Conservation (phyloP, 2,329 filamentous ascomycete species). For the Phialemoniopsis sp. region DNA sequence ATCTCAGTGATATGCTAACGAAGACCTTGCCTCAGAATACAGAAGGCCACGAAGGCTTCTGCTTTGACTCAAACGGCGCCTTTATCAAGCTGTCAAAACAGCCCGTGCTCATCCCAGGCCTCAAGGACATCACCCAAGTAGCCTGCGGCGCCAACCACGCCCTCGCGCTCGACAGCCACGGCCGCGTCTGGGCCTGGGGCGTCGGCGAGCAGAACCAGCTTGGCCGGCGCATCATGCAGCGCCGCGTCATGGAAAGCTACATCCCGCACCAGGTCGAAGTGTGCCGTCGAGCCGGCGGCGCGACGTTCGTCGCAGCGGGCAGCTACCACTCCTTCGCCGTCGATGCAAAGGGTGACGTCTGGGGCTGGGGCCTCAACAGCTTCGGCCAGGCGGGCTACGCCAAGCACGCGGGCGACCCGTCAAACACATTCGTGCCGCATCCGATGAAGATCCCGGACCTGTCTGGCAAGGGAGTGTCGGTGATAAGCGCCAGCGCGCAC, state of each 20-base stretch:
- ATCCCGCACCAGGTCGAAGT: slow-evolving; percentile 27
- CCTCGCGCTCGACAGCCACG: slow-evolving; percentile 52
- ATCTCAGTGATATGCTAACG: not conserved
- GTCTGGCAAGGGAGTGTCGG: slow-evolving; percentile 42
- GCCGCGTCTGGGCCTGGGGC: slow-evolving; percentile 60
- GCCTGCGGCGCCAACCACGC: slow-evolving; percentile 55
- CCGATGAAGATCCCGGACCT: slow-evolving; percentile 51
- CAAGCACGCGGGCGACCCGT: slow-evolving; percentile 47
- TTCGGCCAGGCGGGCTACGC: slow-evolving; percentile 59
- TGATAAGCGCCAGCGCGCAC: slow-evolving; percentile 56
- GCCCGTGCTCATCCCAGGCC: slow-evolving; percentile 42
- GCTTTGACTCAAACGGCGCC: too few species aligned
- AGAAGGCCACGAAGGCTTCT: too few species aligned
- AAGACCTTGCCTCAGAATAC: too few species aligned
- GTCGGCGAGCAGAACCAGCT: slow-evolving; percentile 61
- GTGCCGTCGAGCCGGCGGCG: slow-evolving; percentile 21
- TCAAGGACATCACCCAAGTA: slow-evolving; percentile 49
- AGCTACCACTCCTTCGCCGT: slow-evolving; percentile 63
- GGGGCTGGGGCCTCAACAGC: slow-evolving; percentile 63
- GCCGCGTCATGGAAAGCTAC: slow-evolving; percentile 6
- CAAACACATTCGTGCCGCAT: slow-evolving; percentile 47
- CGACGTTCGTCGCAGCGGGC: slow-evolving; percentile 47
- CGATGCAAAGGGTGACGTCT: slow-evolving; percentile 54
- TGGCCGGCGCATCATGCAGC: slow-evolving; percentile 32
- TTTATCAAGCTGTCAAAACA: too few species aligned